These are phyloP conservation scores for Rhynchospora breviuscula DNA, from an alignment of 176 grass and related monocot species.

Conservation along the genomic window DNA sequence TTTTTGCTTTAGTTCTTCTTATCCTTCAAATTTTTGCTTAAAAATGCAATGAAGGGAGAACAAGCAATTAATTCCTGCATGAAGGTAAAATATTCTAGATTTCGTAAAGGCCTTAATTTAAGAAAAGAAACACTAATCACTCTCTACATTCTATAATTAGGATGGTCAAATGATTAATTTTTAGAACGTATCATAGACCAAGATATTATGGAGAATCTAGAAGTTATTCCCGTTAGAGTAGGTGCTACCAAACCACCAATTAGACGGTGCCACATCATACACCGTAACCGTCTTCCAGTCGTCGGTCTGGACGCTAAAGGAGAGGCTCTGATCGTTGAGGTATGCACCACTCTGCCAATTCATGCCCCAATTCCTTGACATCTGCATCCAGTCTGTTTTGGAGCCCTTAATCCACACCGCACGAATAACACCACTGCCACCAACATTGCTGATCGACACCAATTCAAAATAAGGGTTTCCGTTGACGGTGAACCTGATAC, in stretches of 20 bases:
- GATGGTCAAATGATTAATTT: background rate
- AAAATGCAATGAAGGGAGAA: background rate
- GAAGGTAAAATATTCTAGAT: background rate
- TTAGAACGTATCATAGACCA: background rate
- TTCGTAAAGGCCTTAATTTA: background rate
- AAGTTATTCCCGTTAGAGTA: background rate
- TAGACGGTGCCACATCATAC: background rate
- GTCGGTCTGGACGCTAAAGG: conserved; percentile 13
- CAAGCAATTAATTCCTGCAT: background rate
- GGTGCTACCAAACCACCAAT: conserved; percentile 18
- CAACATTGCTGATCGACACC: conserved; percentile 34
- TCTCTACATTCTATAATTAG: background rate
- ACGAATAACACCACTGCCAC: conserved; percentile 24
- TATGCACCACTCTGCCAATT: conserved; percentile 42
- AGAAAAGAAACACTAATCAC: background rate
- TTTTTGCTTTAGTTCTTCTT: background rate
- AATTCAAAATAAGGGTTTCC: conserved; percentile 49
- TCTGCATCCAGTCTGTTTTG: conserved; percentile 33
- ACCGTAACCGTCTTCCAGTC: background rate
- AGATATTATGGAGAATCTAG: background rate
- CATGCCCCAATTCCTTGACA: conserved; percentile 54
- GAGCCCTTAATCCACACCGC: conserved; percentile 37
- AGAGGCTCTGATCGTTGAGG: conserved; percentile 41
- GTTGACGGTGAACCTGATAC: conserved; percentile 35
- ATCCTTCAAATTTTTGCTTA: background rate